Conservation (phyloP, 169 alveolate species). For the Amoebophrya sp. region DNA sequence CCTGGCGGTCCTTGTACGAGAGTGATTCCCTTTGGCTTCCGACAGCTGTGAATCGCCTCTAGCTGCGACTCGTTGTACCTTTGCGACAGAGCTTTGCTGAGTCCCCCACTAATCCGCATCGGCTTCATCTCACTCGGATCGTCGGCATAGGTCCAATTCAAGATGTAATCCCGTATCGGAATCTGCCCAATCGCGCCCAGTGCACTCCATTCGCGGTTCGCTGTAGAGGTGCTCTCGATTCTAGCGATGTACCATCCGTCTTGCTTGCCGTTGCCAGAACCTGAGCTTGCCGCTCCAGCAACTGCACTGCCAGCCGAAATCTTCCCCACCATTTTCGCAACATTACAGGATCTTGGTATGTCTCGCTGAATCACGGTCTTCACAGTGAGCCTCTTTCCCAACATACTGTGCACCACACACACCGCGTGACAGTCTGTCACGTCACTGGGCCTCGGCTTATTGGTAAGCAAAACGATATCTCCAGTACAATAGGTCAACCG, state of each 20-base stretch:
- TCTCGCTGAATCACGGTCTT: background rate
- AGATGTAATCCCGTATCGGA: background rate
- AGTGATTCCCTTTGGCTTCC: slow-evolving; percentile 55
- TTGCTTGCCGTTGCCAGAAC: no score
- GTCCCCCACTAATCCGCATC: background rate
- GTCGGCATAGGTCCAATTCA: background rate
- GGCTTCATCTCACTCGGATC: background rate
- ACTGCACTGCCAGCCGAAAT: background rate
- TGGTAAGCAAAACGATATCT: background rate
- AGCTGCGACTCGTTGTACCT: slow-evolving; percentile 40
- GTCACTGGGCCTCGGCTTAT: background rate
- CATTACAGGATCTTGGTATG: background rate
- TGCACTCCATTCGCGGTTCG: background rate
- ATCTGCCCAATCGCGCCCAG: background rate
- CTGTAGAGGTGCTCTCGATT: background rate
- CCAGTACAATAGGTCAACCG: background rate
- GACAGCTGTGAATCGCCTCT: slow-evolving; percentile 51
- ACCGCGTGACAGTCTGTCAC: background rate
- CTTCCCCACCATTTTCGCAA: background rate
- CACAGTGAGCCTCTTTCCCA: background rate
- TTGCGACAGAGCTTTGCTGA: background rate
- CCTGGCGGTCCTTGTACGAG: slow-evolving; percentile 60
- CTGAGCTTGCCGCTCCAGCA: background rate
- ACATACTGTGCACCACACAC: background rate
- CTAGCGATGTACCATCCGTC: background rate